phyloP scores from a whole-genome alignment of 257 asterid species.

The Solanum pennellii region DNA sequence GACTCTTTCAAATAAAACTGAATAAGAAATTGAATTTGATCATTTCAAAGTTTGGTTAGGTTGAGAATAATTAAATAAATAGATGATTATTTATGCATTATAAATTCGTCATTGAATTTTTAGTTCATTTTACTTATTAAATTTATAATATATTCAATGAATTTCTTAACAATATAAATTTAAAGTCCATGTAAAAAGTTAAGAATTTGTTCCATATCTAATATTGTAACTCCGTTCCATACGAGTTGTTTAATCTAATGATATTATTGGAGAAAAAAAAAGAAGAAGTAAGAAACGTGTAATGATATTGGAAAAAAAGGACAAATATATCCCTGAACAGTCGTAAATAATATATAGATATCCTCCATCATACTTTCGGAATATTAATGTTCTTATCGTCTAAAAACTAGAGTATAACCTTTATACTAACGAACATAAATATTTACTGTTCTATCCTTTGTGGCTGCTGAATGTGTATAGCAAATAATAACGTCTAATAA shows the following conservation, averaged over 20 bases:
- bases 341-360: too few species aligned
- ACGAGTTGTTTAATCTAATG: too few species aligned
- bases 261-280: too few species aligned
- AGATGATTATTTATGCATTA: not conserved
- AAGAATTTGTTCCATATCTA: fast-evolving
- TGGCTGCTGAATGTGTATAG: not conserved
- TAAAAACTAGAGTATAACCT: too few species aligned
- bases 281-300: not conserved
- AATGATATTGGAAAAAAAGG: not conserved
- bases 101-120: not conserved
- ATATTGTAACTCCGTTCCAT: not conserved
- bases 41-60: not conserved
- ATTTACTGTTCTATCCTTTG: not conserved
- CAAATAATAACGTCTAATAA: not conserved
- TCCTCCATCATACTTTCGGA: fast-evolving
- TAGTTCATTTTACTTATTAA: not conserved
- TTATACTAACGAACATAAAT: not conserved
- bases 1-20: not conserved
- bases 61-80: not conserved
- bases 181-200: not conserved
- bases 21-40: not conserved
- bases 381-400: too few species aligned
- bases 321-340: too few species aligned
- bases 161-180: not conserved
- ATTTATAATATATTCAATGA: not conserved